Percentiles rank a stretch among this genome's conserved stretches.
These are phyloP conservation scores for Candida gigantensis DNA, from an alignment of 1,139 yeast genomes.

Conservation along the genomic window DNA sequence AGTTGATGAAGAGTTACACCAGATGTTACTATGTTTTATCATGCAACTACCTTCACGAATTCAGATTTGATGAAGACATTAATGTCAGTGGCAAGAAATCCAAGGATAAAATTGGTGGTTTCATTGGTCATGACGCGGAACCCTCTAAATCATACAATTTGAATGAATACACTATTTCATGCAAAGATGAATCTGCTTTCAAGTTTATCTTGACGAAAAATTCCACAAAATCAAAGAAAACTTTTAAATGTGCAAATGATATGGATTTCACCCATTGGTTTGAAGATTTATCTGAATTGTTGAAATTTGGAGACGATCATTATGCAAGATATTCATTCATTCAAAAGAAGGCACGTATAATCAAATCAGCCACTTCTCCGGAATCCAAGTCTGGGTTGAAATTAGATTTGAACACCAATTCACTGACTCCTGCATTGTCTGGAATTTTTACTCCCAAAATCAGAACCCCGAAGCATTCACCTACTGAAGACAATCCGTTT, in stretches of 20 bases:
- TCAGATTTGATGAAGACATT: conserved; percentile 35
- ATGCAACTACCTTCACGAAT: conserved; percentile 49
- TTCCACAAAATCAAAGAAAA: conserved; percentile 32
- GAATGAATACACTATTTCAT: conserved; percentile 36
- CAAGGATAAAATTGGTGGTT: conserved; percentile 43
- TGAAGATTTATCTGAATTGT: conserved; percentile 40
- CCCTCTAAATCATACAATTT: conserved; percentile 47
- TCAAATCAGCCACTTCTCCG: conserved; percentile 4
- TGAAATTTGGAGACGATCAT: conserved; percentile 39
- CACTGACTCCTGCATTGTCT: conserved; percentile 11
- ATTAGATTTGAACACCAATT: conserved; percentile 10
- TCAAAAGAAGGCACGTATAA: conserved; percentile 11
- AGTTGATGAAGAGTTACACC: conserved; percentile 42
- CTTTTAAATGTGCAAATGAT: conserved; percentile 39
- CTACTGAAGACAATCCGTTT: conserved; percentile 40
- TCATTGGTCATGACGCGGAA: conserved; percentile 42
- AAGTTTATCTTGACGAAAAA: conserved; percentile 38
- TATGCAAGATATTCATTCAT: conserved; percentile 37
- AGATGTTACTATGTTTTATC: conserved; percentile 43
- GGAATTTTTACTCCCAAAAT: conserved; percentile 45
- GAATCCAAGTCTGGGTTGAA: conserved; percentile 4
- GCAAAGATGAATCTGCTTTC: conserved; percentile 35
- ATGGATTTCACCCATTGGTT: conserved; percentile 39
- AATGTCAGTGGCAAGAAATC: conserved; percentile 10
- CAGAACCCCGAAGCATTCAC: conserved; percentile 32